Base-by-base conservation (phyloP, 441 rosid genomes). In the Euphorbia neoarborescens region DNA sequence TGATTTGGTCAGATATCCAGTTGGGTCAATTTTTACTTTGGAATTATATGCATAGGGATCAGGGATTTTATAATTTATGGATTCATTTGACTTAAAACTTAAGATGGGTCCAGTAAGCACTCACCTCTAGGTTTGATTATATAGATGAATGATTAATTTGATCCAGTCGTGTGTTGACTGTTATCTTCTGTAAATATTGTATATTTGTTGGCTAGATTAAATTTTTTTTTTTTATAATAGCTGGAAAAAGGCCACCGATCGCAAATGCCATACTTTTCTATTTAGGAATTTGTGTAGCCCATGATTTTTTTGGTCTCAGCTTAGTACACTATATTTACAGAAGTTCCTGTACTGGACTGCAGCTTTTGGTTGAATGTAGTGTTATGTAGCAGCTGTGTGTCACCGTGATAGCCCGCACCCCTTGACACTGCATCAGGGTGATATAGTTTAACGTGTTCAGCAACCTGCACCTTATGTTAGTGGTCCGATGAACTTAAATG, bases 81-180 rank as follows among this genome's bases (percentile, higher is more conserved):
- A 61, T 44, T 62, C 62, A 51, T 70, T 63, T 75, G 76, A 78
- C 82, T 79, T 68, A 38, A 71, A 57, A 42, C 74, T 84, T 72
- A 78, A 71, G 81, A 73, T 70, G 83, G 82, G 77, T 76, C 82
- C 79, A 70, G 69, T 76, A 64, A 62, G 54, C 63, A 37, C 81
- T 61, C 14, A 34, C 73, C 75, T 69, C 60, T 77, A 71, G 72
- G 79, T 56, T 71, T 66, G 63, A 56, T 53, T 61, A 63, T 66
- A 71, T 70, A 24, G 70, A 65, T 60, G 42, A 38, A 51, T 51
- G 72, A 70, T 38, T 69, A 57, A 46, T 60, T 46, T 44, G 71
- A 62, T 50, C 27, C 25, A 30, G 73, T 70, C 70, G 10, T 66
- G 13, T 56, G 69, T 80, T 80, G 83, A 73, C 80, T 7, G 67